Evolutionary conservation across 768 basidiomycete species (phyloP).

Genomic region (Termitomyces sp.): DNA sequence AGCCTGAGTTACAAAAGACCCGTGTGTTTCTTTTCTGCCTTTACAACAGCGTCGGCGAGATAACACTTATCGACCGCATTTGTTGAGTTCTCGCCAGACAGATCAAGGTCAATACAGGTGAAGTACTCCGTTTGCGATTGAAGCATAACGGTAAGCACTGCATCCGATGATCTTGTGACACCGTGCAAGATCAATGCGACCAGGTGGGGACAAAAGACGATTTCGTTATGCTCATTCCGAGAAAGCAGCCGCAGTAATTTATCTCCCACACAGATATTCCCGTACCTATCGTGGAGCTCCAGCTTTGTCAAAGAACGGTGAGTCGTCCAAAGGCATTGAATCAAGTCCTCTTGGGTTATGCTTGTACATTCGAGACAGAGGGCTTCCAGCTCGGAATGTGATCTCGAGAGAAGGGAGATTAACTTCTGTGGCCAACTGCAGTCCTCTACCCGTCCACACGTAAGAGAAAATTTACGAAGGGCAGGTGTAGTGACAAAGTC

Average conservation of each 20-base stretch:
- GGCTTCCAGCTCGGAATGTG: neutral
- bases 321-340: slow-evolving; percentile 15
- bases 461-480: neutral
- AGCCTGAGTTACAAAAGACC: neutral
- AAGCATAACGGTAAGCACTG: neutral
- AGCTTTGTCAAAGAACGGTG: slow-evolving; percentile 12
- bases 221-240: neutral
- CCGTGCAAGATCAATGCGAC: neutral
- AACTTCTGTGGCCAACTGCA: neutral
- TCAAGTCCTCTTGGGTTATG: slow-evolving; percentile 17
- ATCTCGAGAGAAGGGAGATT: neutral
- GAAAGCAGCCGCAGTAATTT: neutral
- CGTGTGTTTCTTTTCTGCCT: neutral
- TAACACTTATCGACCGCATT: neutral
- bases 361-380: slow-evolving; percentile 13
- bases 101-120: neutral
- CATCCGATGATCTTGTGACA: neutral
- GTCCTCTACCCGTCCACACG: neutral
- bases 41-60: neutral
- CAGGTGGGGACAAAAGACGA: neutral
- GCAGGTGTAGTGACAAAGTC: neutral
- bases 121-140: neutral
- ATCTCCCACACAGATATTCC: neutral
- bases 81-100: neutral
- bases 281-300: slow-evolving; percentile 6